Evolutionary conservation across 495 filamentous ascomycete genomes (phyloP), one percentile per base, ranked within the genome.

Genomic region (Hypomontagnella submonticulosa): DNA sequence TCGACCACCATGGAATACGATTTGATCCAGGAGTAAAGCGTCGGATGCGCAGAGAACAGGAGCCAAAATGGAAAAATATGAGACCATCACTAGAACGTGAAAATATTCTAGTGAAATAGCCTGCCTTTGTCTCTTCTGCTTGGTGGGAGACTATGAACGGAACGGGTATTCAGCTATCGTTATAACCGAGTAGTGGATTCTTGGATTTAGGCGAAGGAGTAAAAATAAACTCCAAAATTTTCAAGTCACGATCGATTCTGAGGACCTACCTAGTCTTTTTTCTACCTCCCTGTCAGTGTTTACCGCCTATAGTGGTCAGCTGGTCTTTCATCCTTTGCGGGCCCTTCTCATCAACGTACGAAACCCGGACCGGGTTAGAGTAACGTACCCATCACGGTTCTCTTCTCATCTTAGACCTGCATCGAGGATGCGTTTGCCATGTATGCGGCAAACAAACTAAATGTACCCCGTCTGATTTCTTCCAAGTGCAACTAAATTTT

Each of bases 231-330:
- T 19, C 40, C 33, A 49, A 59, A 59, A 33, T 42, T 59, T 59
- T 59, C 56, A 42, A 15, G 37, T 59, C 56, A 59, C 56, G 56
- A 51, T 40, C 8, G 36, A 38, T n/a, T 59, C 34, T 42, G 6
- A 27, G 23, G 23, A 27, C 23, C 6, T 27, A 6, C 3, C n/a
- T n/a, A n/a, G n/a, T 47, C 41, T 50, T 16, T 19, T 18, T 50
- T 50, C 23, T 23, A 11, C 36, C 19, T n/a, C 30, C 30, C 18
- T 12, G 42, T 37, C 32, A 12, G 18, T 48, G 41, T 47, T 47
- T 48, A 27, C 49, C 18, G 33, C 27, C 33, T 41, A 38, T 38
- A 36, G 11, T 46, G 23, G 56, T 59, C 56, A 59, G 23, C 56
- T 50, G 56, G 46, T 36, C 38, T 42, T 23, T 9, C 36, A 38